These are phyloP conservation scores for Phytophthora lateralis DNA, from an alignment of 352 stramenopile genomes.

Conservation along the genomic window DNA sequence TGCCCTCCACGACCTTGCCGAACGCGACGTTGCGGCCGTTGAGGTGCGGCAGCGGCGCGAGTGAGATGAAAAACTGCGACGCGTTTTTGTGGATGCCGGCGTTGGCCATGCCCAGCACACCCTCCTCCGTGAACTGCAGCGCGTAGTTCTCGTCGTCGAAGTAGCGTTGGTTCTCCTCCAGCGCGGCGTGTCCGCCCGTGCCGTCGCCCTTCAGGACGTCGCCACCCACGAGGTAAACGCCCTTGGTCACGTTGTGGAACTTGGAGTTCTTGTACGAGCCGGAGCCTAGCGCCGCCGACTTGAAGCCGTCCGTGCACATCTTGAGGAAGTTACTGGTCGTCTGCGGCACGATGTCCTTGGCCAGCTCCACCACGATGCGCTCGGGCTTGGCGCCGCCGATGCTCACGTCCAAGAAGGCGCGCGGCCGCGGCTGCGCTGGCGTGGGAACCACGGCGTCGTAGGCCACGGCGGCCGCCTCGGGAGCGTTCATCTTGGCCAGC, in stretches of 20 bases:
- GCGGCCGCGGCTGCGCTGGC: constrained; percentile 58
- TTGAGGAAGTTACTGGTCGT: constrained; percentile 81
- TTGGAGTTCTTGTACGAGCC: constrained; percentile 86
- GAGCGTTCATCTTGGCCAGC: constrained; percentile 85
- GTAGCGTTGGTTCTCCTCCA: constrained; percentile 69
- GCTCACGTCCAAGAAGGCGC: constrained; percentile 83
- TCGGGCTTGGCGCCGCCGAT: constrained; percentile 78
- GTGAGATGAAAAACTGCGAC: constrained; percentile 99
- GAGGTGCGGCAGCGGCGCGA: constrained; percentile 80
- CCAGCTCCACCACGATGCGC: constrained; percentile 83
- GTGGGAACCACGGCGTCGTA: constrained; percentile 76
- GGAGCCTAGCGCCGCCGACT: constrained; percentile 56
- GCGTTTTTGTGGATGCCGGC: constrained; percentile 97
- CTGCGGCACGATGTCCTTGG: constrained; percentile 81
- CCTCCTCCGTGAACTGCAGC: constrained; percentile 84
- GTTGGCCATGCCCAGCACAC: constrained; percentile 97
- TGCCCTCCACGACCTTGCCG: constrained; percentile 85
- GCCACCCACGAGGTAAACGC: constrained; percentile 72
- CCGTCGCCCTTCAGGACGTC: constrained; percentile 79
- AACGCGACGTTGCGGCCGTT: constrained; percentile 90
- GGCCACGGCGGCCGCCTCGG: constrained; percentile 47
- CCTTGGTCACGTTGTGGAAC: constrained; percentile 89
- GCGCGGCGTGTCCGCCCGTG: constrained; percentile 76
- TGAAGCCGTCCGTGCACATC: constrained; percentile 74
- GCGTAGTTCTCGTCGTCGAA: constrained; percentile 90